Conservation (phyloP, 2,329 filamentous ascomycete genomes). For the Colletotrichum liriopes region DNA sequence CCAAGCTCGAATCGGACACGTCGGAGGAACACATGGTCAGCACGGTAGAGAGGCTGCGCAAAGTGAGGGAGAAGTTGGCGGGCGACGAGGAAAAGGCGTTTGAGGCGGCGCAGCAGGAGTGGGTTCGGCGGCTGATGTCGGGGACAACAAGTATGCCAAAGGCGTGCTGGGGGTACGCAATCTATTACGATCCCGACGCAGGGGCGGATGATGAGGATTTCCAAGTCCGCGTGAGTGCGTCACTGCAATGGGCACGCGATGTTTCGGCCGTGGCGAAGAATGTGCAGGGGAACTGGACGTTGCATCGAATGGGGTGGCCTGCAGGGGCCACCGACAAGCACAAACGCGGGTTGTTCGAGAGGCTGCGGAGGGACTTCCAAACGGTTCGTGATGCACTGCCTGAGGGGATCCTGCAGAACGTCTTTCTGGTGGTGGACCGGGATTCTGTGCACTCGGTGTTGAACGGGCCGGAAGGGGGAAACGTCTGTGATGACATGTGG, state of each 20-base stretch:
- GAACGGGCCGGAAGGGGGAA: not conserved
- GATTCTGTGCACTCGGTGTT: not conserved
- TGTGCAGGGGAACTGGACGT: not conserved
- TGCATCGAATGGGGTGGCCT: not conserved
- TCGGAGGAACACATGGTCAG: not conserved
- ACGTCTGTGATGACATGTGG: slow-evolving; percentile 24
- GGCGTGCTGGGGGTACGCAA: not conserved
- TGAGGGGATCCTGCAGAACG: not conserved
- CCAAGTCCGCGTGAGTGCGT: not conserved
- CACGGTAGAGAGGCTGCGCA: not conserved
- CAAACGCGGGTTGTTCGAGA: not conserved
- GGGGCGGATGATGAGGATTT: not conserved
- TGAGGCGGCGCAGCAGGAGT: not conserved
- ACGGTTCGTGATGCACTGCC: not conserved
- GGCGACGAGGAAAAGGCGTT: not conserved
- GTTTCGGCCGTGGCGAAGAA: not conserved
- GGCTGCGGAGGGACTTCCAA: not conserved
- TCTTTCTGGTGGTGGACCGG: not conserved
- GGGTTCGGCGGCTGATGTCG: not conserved
- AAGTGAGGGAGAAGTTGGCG: not conserved
- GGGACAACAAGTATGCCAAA: not conserved
- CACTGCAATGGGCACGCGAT: not conserved
- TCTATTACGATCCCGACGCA: not conserved
- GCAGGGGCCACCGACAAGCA: not conserved
- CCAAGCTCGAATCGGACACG: not conserved